Evolutionary conservation across 352 stramenopile genomes (phyloP).

Genomic region (Aphanomyces astaci): DNA sequence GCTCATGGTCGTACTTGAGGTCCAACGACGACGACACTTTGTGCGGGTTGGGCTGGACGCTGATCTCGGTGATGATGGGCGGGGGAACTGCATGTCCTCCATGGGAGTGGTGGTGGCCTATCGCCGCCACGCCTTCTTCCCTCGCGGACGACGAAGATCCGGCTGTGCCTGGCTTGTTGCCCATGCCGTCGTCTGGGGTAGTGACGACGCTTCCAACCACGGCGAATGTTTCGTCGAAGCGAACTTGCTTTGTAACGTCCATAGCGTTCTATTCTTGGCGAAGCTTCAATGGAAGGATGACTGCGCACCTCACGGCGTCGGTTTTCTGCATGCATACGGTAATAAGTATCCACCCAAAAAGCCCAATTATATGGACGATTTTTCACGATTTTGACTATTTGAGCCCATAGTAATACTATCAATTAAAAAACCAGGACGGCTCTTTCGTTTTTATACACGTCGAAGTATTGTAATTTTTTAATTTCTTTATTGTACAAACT

Average conservation of each 20-base stretch:
- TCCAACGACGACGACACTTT: slow-evolving; percentile 35
- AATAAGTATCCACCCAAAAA: no score
- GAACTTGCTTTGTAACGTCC: slow-evolving; percentile 1
- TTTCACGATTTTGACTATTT: background rate
- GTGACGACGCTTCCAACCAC: background rate
- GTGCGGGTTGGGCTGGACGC: slow-evolving; percentile 7
- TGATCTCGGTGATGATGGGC: slow-evolving; percentile 7
- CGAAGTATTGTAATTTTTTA: no score
- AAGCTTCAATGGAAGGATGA: background rate
- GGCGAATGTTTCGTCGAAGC: background rate
- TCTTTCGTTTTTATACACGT: no score
- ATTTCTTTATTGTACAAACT: background rate
- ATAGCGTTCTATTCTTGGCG: background rate
- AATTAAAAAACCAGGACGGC: no score
- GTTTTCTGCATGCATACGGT: no score
- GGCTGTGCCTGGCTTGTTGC: slow-evolving; percentile 5
- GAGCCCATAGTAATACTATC: no score
- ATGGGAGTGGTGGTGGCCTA: background rate
- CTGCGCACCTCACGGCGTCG: background rate
- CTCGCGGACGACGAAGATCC: background rate
- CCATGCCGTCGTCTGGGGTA: slow-evolving; percentile 1
- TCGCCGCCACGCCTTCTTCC: background rate
- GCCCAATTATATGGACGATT: no score
- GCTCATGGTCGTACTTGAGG: slow-evolving; percentile 41
- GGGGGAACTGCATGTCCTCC: background rate